Evolutionary conservation across 192 early-diverging fungal genomes (phyloP).

Genomic region (Coemansia sp.): DNA sequence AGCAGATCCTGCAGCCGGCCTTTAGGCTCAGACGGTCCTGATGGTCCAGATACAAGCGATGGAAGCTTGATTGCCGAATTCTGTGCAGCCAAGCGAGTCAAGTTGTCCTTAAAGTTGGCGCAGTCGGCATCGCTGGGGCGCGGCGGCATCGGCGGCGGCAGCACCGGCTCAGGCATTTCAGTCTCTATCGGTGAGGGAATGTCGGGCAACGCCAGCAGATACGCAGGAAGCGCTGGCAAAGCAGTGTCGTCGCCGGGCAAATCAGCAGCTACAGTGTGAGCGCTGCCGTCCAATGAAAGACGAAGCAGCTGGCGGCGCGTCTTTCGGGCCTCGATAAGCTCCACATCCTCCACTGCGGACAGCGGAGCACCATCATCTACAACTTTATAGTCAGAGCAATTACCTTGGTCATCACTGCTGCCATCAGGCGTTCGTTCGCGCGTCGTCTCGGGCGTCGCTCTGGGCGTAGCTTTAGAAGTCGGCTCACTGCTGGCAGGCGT

Average conservation of each 20-base stretch:
- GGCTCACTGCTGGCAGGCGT: neutral
- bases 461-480: neutral
- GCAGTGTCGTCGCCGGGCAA: neutral
- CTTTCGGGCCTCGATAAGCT: neutral
- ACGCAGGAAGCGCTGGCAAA: constrained; percentile 12
- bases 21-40: constrained; percentile 13
- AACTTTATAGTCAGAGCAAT: constrained; percentile 28
- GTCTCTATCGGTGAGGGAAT: constrained; percentile 2
- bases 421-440: neutral
- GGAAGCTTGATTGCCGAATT: neutral
- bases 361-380: constrained; percentile 14
- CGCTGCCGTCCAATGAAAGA: constrained; percentile 34
- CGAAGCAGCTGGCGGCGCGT: constrained; percentile 26
- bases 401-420: constrained; percentile 27
- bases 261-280: constrained; percentile 16
- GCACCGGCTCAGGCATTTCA: neutral
- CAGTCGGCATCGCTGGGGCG: constrained; percentile 24
- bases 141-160: constrained; percentile 24
- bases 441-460: too few species aligned
- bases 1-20: constrained; percentile 38
- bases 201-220: constrained; percentile 21
- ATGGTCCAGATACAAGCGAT: neutral
- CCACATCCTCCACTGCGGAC: neutral
- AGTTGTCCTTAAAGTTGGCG: constrained; percentile 8
- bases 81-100: neutral